Percentiles rank a stretch among this genome's conserved stretches.
Evolutionary conservation across 140 eudicot species (phyloP).

Genomic region (Cichorium intybus): DNA sequence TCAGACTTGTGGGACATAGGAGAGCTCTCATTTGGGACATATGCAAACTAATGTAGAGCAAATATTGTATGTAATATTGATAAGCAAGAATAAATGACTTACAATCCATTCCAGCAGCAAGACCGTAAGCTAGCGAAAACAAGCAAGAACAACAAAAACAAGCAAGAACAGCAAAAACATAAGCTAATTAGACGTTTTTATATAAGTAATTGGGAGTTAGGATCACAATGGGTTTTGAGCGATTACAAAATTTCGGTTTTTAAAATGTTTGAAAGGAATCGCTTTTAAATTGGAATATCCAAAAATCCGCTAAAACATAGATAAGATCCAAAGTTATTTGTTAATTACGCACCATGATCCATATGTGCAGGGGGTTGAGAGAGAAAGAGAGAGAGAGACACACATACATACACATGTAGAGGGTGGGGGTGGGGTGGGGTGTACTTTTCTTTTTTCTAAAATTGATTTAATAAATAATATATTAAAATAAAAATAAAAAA

Average conservation of each 20-base stretch:
- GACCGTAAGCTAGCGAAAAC: slow-evolving; percentile 91
- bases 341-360: slow-evolving; percentile 80
- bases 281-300: no score
- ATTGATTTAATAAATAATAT: no score
- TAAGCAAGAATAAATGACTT: slow-evolving; percentile 32
- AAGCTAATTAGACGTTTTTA: not conserved
- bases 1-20: no score
- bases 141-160: slow-evolving; percentile 59
- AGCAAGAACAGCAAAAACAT: not conserved
- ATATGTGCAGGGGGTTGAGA: slow-evolving; percentile 87
- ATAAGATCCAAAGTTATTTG: slow-evolving; percentile 1
- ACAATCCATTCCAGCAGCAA: slow-evolving; percentile 99
- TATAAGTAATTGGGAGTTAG: not conserved
- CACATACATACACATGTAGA: no score
- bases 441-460: no score
- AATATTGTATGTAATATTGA: not conserved
- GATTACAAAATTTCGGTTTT: not conserved
- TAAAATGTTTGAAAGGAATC: not conserved
- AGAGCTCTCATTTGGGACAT: no score
- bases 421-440: no score
- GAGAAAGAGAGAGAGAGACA: no score
- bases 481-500: no score
- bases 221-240: not conserved
- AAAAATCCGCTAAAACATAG: not conserved
- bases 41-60: no score